These are phyloP conservation scores for Boehmeria nivea DNA, from an alignment of 306 rosid species.

Conservation along the genomic window DNA sequence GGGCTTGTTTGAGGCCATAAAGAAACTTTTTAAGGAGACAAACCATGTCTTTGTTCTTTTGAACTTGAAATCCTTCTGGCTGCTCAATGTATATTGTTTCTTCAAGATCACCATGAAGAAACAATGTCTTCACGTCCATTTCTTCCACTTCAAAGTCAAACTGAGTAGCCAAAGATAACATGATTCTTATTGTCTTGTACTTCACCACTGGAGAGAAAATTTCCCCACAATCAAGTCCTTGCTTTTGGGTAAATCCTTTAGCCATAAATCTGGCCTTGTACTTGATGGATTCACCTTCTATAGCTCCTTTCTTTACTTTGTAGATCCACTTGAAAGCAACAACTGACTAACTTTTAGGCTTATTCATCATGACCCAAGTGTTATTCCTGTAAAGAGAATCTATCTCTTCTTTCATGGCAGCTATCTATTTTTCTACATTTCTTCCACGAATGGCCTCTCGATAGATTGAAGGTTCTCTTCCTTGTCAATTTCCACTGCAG, in stretches of 20 bases:
- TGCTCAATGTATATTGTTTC: neutral
- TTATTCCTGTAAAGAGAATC: neutral
- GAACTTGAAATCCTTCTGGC: neutral
- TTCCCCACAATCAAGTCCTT: neutral
- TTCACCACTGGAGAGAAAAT: neutral
- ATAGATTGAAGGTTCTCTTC: neutral
- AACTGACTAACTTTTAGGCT: neutral
- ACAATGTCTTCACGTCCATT: neutral
- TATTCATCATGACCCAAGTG: neutral
- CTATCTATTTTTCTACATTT: neutral
- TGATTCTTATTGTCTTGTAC: neutral
- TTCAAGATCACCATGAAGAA: neutral
- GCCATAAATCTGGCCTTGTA: neutral
- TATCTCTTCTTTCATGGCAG: neutral
- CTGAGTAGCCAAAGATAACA: neutral
- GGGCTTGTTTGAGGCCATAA: neutral
- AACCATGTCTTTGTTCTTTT: neutral
- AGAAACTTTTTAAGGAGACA: neutral
- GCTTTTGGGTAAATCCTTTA: neutral
- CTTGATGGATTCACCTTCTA: neutral
- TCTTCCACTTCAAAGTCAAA: neutral
- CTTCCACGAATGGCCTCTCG: neutral
- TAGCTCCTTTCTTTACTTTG: neutral
- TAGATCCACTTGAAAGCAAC: neutral
- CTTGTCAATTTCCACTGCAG: neutral